Evolutionary conservation across 441 rosid species (phyloP).

Genomic region (Syzygium malaccense): DNA sequence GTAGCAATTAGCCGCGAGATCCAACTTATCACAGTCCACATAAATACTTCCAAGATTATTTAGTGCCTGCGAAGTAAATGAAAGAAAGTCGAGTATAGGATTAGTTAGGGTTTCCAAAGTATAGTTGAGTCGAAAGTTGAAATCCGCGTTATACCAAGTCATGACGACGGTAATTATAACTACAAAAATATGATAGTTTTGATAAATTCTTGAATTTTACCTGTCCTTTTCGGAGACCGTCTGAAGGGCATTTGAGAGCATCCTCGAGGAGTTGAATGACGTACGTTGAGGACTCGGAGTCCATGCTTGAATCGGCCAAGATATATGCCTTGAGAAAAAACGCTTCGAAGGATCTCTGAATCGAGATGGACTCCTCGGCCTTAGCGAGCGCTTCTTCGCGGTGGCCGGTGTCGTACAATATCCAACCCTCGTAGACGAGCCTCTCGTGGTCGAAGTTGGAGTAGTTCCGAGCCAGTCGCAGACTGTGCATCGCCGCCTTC

Average conservation of each 20-base stretch:
- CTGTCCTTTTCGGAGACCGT: conserved; percentile 98
- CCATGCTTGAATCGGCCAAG: conserved; percentile 70
- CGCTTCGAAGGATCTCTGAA: conserved; percentile 95
- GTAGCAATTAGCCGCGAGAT: conserved; percentile 89
- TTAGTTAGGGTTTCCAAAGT: background rate
- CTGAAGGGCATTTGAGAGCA: conserved; percentile 98
- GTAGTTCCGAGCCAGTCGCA: conserved; percentile 84
- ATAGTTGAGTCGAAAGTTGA: background rate
- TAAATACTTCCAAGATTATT: conserved; percentile 87
- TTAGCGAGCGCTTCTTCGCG: conserved; percentile 92
- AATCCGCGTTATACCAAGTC: background rate
- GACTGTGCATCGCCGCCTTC: conserved; percentile 89
- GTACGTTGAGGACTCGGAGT: conserved; percentile 56
- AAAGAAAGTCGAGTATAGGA: background rate
- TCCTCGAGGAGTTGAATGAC: conserved; percentile 86
- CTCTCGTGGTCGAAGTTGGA: conserved; percentile 76
- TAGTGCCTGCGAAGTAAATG: conserved; percentile 55
- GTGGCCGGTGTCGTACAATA: conserved; percentile 88
- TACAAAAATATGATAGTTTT: background rate
- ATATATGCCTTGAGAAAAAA: conserved; percentile 95
- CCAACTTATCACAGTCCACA: conserved; percentile 86
- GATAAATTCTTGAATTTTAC: conserved; percentile 24
- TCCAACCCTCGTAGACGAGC: conserved; percentile 98
- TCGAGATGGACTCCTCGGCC: conserved; percentile 82
- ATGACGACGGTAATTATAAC: background rate